Conservation (phyloP, 1,139 yeast genomes). For the Saccharomyces uvarum region DNA sequence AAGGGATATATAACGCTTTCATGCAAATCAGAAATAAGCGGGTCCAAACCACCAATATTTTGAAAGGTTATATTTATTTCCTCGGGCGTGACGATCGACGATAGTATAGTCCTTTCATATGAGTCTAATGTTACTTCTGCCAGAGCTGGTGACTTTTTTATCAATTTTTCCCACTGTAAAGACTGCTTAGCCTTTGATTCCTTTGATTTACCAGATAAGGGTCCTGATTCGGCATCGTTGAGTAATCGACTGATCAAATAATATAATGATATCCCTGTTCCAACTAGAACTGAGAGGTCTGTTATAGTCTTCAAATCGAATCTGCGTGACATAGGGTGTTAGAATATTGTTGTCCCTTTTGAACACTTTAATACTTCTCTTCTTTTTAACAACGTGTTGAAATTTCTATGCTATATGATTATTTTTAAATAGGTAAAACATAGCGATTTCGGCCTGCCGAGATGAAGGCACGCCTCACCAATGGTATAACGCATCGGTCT, state of each 20-base stretch:
- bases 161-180: constrained; percentile 52
- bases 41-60: constrained; percentile 85
- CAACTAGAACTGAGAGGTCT: constrained; percentile 66
- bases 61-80: constrained; percentile 68
- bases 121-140: constrained; percentile 51
- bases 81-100: constrained; percentile 74
- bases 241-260: constrained; percentile 56
- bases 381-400: background rate
- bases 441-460: background rate
- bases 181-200: constrained; percentile 64
- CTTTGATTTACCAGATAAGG: constrained; percentile 45
- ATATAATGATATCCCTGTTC: constrained; percentile 77
- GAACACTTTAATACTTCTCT: background rate
- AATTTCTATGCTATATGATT: background rate
- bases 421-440: background rate
- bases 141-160: constrained; percentile 51
- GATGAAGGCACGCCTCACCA: background rate
- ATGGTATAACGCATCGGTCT: background rate
- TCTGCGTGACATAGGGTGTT: constrained; percentile 32
- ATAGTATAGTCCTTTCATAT: constrained; percentile 69
- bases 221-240: constrained; percentile 43
- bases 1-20: constrained; percentile 87
- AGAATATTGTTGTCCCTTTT: background rate
- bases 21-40: constrained; percentile 70
- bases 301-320: constrained; percentile 50